Evolutionary conservation across 140 eudicot genomes (phyloP).

Genomic region (Bidens hawaiensis): DNA sequence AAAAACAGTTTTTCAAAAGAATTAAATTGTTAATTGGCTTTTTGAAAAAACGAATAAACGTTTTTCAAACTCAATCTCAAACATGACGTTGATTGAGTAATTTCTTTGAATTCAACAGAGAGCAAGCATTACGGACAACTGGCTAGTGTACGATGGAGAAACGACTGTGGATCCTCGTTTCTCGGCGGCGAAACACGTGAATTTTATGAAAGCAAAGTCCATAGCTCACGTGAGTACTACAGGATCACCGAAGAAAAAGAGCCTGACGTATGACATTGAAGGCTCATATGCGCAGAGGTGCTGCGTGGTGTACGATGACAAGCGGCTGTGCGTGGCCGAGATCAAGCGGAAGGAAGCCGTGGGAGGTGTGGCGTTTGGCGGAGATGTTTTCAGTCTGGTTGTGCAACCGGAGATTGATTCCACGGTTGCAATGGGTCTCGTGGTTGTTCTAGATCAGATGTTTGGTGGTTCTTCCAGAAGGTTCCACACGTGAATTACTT

Average conservation of each 20-base stretch:
- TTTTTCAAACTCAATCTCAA: no score
- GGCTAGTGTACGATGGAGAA: slow-evolving; percentile 66
- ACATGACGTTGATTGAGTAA: no score
- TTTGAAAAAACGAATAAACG: no score
- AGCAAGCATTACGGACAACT: slow-evolving; percentile 46
- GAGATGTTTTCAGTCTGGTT: slow-evolving; percentile 55
- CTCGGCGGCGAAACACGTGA: slow-evolving; percentile 41
- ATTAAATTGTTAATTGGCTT: no score
- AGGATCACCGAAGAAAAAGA: slow-evolving; percentile 11
- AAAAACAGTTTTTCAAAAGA: no score
- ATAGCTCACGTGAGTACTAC: slow-evolving; percentile 44
- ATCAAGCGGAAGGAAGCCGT: slow-evolving; percentile 61
- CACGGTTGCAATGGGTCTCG: slow-evolving; percentile 56
- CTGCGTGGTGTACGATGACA: slow-evolving; percentile 43
- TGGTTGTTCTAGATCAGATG: slow-evolving; percentile 71
- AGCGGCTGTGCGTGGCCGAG: slow-evolving; percentile 58
- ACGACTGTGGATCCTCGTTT: slow-evolving; percentile 35
- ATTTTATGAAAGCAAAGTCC: slow-evolving; percentile 28
- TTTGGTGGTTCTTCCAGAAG: slow-evolving; percentile 39
- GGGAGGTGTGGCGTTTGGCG: slow-evolving; percentile 51
- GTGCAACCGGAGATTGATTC: slow-evolving; percentile 45
- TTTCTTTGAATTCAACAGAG: slow-evolving; percentile 35
- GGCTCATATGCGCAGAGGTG: slow-evolving; percentile 54
- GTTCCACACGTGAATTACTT: slow-evolving; percentile 8
- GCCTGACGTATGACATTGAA: slow-evolving; percentile 43